A percentile compares a stretch with the other conserved stretches of the same genome.
phyloP scores from a whole-genome alignment of 495 filamentous ascomycete genomes.

The Xylaria nigripes region DNA sequence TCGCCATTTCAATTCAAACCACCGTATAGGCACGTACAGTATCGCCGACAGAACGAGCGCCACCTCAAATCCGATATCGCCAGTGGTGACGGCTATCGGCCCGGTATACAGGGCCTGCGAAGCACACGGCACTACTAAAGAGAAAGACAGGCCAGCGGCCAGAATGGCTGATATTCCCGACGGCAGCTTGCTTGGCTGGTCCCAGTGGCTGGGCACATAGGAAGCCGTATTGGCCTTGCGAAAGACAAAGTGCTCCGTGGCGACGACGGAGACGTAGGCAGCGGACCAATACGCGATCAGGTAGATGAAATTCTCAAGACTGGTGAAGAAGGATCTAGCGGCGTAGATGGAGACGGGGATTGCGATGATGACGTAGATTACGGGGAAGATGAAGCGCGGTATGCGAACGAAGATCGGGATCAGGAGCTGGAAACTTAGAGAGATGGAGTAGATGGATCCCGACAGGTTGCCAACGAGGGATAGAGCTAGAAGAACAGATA shows the following conservation, averaged over 20 bases:
- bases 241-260: slow-evolving; percentile 42
- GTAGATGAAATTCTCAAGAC: slow-evolving; percentile 43
- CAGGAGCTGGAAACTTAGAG: slow-evolving; percentile 45
- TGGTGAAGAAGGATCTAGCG: slow-evolving; percentile 39
- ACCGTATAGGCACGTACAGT: slow-evolving; percentile 36
- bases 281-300: slow-evolving; percentile 50
- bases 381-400: slow-evolving; percentile 40
- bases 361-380: slow-evolving; percentile 38
- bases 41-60: slow-evolving; percentile 40
- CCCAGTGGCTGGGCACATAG: slow-evolving; percentile 40
- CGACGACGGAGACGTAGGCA: slow-evolving; percentile 39
- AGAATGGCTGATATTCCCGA: slow-evolving; percentile 37
- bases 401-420: slow-evolving; percentile 34
- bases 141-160: slow-evolving; percentile 30
- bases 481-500: slow-evolving; percentile 42
- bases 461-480: slow-evolving; percentile 43
- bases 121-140: slow-evolving; percentile 42
- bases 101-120: slow-evolving; percentile 45
- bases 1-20: slow-evolving; percentile 30
- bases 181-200: slow-evolving; percentile 37
- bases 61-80: slow-evolving; percentile 48
- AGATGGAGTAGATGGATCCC: slow-evolving; percentile 38
- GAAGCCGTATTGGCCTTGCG: slow-evolving; percentile 27
- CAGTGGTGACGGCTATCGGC: slow-evolving; percentile 40
- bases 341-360: slow-evolving; percentile 42